Percentiles rank a stretch among this genome's conserved stretches.
Evolutionary conservation across 257 asterid genomes (phyloP).

Genomic region (Primulina eburnea): DNA sequence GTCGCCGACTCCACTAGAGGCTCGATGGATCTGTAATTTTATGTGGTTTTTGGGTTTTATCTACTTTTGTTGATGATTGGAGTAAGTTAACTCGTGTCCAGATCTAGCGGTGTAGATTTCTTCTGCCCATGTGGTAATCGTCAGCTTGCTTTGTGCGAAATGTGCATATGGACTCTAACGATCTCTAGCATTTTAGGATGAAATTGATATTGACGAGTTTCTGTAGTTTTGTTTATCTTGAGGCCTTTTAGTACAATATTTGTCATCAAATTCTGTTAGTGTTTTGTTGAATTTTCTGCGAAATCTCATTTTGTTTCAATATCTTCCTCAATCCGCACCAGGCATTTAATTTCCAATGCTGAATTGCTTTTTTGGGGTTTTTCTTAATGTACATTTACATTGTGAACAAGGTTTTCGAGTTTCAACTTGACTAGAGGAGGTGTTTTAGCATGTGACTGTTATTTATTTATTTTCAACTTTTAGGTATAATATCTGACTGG

Average conservation of each 20-base stretch:
- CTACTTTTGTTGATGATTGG: slow-evolving; percentile 20
- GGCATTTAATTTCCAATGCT: neutral
- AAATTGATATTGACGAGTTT: slow-evolving; percentile 13
- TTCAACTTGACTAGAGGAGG: neutral
- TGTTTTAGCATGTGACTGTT: slow-evolving; percentile 2
- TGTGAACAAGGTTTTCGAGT: no score
- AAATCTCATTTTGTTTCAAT: neutral
- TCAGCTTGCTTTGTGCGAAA: neutral
- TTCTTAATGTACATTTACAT: neutral
- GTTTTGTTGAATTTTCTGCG: slow-evolving; percentile 7
- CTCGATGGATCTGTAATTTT: slow-evolving; percentile 8
- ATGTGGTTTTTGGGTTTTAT: slow-evolving; percentile 2
- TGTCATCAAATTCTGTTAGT: slow-evolving; percentile 9
- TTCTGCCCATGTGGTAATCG: slow-evolving; percentile 13
- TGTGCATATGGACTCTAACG: neutral
- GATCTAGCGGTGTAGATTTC: slow-evolving; percentile 40
- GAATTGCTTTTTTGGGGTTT: neutral
- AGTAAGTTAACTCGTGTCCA: slow-evolving; percentile 27
- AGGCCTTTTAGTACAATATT: slow-evolving; percentile 5
- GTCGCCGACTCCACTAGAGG: slow-evolving; percentile 20
- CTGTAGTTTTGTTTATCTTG: slow-evolving; percentile 13
- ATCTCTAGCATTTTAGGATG: slow-evolving; percentile 8
- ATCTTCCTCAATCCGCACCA: neutral
- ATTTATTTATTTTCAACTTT: slow-evolving; percentile 18
- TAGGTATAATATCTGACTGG: slow-evolving; percentile 31